phyloP scores from a whole-genome alignment of 441 rosid species.

The Heliophila coronopifolia region DNA sequence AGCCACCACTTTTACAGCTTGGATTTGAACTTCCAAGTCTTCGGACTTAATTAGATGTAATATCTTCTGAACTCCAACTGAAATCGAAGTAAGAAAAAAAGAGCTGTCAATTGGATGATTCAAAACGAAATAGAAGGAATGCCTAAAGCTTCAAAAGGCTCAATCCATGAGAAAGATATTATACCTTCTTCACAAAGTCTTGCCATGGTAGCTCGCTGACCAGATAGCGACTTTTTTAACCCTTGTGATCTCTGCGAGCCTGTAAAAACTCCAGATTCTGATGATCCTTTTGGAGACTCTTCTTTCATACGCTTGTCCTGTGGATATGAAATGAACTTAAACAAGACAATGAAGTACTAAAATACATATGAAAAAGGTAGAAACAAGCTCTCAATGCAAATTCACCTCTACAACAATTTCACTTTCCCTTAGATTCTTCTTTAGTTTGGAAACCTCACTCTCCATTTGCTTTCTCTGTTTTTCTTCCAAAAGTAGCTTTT shows the following conservation, averaged over 20 bases:
- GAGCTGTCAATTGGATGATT: conserved; percentile 14
- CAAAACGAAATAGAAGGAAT: conserved; percentile 2
- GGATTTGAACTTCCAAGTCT: conserved; percentile 75
- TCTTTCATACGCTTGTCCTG: conserved; percentile 51
- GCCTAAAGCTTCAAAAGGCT: neutral
- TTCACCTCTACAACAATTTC: conserved; percentile 51
- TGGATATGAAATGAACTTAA: conserved; percentile 47
- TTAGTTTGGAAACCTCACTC: conserved; percentile 52
- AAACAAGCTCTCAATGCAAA: conserved; percentile 14
- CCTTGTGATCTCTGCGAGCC: conserved; percentile 49
- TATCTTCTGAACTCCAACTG: conserved; percentile 86
- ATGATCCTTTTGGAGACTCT: conserved; percentile 40
- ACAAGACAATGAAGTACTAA: conserved; percentile 22
- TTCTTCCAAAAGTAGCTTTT: conserved; percentile 63
- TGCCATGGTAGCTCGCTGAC: conserved; percentile 84
- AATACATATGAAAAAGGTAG: conserved; percentile 16
- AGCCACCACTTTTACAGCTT: conserved; percentile 87
- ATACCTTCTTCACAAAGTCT: conserved; percentile 95
- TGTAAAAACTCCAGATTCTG: conserved; percentile 34
- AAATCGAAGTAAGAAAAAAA: conserved; percentile 18
- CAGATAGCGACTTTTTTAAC: conserved; percentile 49
- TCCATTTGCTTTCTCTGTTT: conserved; percentile 60
- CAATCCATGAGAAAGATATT: neutral
- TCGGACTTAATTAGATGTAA: conserved; percentile 66
- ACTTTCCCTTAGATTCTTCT: conserved; percentile 51